A percentile compares a stretch with the other conserved stretches of the same genome.
Evolutionary conservation across 2,329 filamentous ascomycete genomes (phyloP).

Genomic region (Alternaria dauci): DNA sequence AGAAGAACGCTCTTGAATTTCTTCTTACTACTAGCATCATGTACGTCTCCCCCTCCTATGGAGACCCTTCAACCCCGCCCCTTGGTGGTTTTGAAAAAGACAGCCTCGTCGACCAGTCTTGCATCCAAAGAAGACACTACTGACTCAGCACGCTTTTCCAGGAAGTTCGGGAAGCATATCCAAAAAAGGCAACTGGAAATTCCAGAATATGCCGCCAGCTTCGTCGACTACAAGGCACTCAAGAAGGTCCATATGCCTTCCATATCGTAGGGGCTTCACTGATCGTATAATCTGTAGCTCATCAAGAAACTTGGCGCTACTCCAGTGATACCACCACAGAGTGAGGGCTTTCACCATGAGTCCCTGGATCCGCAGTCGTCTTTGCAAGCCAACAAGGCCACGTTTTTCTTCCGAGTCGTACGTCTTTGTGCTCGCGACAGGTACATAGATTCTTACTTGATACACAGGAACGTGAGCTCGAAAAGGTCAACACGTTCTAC

Average conservation of each 20-base stretch:
- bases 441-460: conserved; percentile 13
- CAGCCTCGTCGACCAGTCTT: conserved; percentile 46
- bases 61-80: conserved; percentile 42
- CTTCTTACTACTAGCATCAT: conserved; percentile 43
- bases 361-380: conserved; percentile 80
- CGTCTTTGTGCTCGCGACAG: conserved; percentile 38
- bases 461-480: conserved; percentile 87
- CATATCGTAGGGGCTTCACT: conserved; percentile 9
- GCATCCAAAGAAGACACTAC: conserved; percentile 49
- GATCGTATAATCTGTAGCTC: conserved; percentile 67
- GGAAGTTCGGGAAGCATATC: conserved; percentile 99
- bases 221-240: conserved; percentile 98
- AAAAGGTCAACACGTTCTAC: conserved; percentile 98
- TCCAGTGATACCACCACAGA: conserved; percentile 80
- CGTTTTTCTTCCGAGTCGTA: conserved; percentile 98
- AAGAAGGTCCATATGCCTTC: conserved; percentile 77
- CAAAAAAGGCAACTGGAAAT: conserved; percentile 99
- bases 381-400: conserved; percentile 95
- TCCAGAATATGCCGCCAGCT: conserved; percentile 98
- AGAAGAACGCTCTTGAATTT: conserved; percentile 28
- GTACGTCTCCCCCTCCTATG: conserved; percentile 50
- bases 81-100: conserved; percentile 43
- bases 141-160: conserved; percentile 58
- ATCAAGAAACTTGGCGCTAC: conserved; percentile 98
- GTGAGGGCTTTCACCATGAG: conserved; percentile 61